Evolutionary conservation across 2,329 filamentous ascomycete genomes (phyloP).

Genomic region (Alternaria triticina): DNA sequence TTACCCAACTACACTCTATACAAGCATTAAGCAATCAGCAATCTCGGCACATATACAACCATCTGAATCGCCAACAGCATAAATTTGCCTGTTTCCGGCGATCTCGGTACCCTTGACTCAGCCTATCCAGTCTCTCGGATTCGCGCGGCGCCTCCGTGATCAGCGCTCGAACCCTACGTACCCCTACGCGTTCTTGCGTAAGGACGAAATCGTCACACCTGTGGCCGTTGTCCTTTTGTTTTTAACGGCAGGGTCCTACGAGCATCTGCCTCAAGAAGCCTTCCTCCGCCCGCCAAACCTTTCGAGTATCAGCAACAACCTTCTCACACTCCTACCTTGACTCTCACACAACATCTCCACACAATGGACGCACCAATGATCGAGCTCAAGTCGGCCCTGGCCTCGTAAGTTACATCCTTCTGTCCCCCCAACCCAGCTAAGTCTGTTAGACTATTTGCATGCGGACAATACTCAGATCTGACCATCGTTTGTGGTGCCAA

Average conservation of each 20-base stretch:
- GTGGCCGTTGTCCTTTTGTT: conserved; percentile 11
- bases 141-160: conserved; percentile 13
- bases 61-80: conserved; percentile 1
- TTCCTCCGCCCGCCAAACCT: not conserved
- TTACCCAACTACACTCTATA: not conserved
- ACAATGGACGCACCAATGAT: conserved; percentile 50
- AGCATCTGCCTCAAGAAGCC: conserved; percentile 16
- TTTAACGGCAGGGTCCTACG: conserved; percentile 17
- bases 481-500: conserved; percentile 54
- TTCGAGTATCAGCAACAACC: not conserved
- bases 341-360: conserved; percentile 13
- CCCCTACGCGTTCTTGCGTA: conserved; percentile 19
- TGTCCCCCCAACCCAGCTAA: conserved; percentile 27
- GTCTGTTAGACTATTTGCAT: conserved; percentile 46
- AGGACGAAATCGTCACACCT: conserved; percentile 14
- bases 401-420: conserved; percentile 50
- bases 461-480: conserved; percentile 56
- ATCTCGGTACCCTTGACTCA: conserved; percentile 22
- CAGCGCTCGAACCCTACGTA: conserved; percentile 26
- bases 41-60: conserved; percentile 2
- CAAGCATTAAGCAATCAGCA: not conserved
- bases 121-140: conserved; percentile 24
- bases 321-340: not conserved
- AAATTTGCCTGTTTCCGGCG: conserved; percentile 2
- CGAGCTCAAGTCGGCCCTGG: conserved; percentile 55